Conservation (phyloP, 768 basidiomycete genomes). For the Kwoniella sp. region DNA sequence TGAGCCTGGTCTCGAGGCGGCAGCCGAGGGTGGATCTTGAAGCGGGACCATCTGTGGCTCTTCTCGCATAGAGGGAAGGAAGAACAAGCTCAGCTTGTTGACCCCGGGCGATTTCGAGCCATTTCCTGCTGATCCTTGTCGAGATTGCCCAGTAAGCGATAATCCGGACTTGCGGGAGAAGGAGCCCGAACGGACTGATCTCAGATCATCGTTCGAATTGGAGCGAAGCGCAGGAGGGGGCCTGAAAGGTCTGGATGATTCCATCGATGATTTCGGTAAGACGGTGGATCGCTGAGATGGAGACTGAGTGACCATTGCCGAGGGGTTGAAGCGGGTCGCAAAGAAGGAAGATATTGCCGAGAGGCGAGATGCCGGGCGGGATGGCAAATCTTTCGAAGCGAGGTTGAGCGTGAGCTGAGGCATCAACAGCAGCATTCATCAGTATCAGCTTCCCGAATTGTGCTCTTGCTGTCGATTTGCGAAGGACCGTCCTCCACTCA, state of each 20-base stretch:
- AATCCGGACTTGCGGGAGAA: not conserved
- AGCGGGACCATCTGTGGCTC: constrained; percentile 3
- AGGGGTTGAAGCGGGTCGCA: constrained; percentile 7
- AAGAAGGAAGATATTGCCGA: constrained; percentile 37
- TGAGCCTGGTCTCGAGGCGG: not conserved
- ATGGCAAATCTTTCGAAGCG: constrained; percentile 21
- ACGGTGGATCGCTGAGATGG: not conserved
- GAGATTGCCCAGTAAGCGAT: not conserved
- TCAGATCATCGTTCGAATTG: not conserved
- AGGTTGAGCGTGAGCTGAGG: constrained; percentile 33
- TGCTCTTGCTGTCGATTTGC: too few species aligned
- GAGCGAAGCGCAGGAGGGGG: not conserved
- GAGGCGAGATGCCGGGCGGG: constrained; percentile 27
- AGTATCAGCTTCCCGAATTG: constrained; percentile 2
- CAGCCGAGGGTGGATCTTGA: not conserved
- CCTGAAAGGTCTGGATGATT: not conserved
- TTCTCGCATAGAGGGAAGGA: constrained; percentile 5
- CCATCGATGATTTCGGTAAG: not conserved
- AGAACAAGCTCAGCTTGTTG: constrained; percentile 1
- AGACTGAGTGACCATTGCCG: constrained; percentile 12
- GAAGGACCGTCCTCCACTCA: not conserved
- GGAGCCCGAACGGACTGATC: not conserved
- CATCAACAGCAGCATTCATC: not conserved
- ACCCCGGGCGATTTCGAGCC: not conserved
- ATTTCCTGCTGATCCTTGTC: not conserved